Conservation (phyloP, 805 yeast genomes). For the Ogataea siamensis region DNA sequence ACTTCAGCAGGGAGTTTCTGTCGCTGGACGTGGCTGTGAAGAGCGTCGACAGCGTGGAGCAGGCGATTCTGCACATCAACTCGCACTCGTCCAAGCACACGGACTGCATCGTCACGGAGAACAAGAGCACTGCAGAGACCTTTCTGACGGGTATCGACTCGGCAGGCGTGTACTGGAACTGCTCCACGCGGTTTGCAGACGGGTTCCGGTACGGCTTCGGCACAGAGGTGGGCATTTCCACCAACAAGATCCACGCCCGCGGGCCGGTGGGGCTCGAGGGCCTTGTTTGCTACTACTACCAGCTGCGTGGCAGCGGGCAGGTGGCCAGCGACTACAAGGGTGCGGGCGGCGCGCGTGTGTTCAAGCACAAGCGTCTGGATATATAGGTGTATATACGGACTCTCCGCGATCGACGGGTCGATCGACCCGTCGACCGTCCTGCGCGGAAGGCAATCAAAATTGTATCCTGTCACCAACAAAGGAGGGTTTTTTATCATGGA, state of each 20-base stretch:
- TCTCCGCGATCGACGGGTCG: background rate
- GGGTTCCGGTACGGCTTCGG: conserved; percentile 99
- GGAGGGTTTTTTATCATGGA: conserved; percentile 66
- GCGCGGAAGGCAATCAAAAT: conserved; percentile 8
- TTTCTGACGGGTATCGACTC: conserved; percentile 88
- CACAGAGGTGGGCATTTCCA: conserved; percentile 96
- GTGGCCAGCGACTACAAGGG: conserved; percentile 89
- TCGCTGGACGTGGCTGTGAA: conserved; percentile 80
- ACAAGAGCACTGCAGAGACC: conserved; percentile 64
- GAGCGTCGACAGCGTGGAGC: conserved; percentile 54
- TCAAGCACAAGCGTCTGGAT: conserved; percentile 68
- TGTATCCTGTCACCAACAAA: background rate
- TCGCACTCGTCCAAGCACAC: conserved; percentile 94
- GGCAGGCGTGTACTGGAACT: conserved; percentile 97
- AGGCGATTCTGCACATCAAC: conserved; percentile 86
- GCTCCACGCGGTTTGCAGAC: conserved; percentile 95
- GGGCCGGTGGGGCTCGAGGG: conserved; percentile 99
- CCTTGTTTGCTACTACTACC: conserved; percentile 91
- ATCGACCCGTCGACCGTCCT: conserved; percentile 10
- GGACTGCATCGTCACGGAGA: conserved; percentile 83
- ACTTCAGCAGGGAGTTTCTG: conserved; percentile 81
- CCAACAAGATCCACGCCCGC: conserved; percentile 95
- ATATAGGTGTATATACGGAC: conserved; percentile 17
- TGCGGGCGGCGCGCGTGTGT: conserved; percentile 81
- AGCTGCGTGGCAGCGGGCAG: conserved; percentile 89